A percentile compares a stretch with the other conserved stretches of the same genome.
Conservation (phyloP, 2,329 filamentous ascomycete genomes). For the Raffaelea arxii region DNA sequence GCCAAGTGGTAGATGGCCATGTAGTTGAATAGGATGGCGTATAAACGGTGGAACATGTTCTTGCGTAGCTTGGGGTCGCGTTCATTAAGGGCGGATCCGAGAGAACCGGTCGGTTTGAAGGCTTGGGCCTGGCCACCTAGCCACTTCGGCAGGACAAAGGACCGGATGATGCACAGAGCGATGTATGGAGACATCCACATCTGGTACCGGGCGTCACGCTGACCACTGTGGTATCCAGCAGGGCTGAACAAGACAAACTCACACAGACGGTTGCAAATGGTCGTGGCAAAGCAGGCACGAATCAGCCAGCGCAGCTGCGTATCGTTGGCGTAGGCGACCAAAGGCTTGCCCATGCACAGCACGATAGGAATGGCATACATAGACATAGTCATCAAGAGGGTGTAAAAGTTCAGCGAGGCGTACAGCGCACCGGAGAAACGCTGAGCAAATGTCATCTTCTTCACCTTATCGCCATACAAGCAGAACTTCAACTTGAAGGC, state of each 20-base stretch:
- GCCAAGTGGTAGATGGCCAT: conserved; percentile 34
- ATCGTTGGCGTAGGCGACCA: conserved; percentile 44
- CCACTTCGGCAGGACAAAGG: conserved; percentile 50
- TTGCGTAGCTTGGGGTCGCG: conserved; percentile 41
- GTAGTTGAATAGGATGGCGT: conserved; percentile 45
- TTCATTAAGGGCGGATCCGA: conserved; percentile 46
- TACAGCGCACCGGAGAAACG: conserved; percentile 50
- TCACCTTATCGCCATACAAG: conserved; percentile 40
- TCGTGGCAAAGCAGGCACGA: conserved; percentile 41
- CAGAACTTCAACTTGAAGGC: conserved; percentile 50
- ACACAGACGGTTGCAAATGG: conserved; percentile 40
- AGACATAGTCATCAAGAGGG: conserved; percentile 27
- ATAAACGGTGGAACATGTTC: conserved; percentile 42
- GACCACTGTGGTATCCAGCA: conserved; percentile 48
- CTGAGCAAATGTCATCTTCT: conserved; percentile 42
- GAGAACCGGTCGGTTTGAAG: conserved; percentile 51
- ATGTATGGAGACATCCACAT: conserved; percentile 45
- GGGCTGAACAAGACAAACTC: conserved; percentile 47
- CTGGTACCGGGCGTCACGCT: conserved; percentile 44
- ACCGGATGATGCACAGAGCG: conserved; percentile 40
- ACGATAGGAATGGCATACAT: conserved; percentile 50
- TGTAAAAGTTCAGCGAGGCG: conserved; percentile 44
- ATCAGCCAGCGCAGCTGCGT: conserved; percentile 49
- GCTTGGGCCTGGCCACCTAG: conserved; percentile 48
- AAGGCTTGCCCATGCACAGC: conserved; percentile 42